Conservation (phyloP, 129 eudicot species). For the Arctium lappa region DNA sequence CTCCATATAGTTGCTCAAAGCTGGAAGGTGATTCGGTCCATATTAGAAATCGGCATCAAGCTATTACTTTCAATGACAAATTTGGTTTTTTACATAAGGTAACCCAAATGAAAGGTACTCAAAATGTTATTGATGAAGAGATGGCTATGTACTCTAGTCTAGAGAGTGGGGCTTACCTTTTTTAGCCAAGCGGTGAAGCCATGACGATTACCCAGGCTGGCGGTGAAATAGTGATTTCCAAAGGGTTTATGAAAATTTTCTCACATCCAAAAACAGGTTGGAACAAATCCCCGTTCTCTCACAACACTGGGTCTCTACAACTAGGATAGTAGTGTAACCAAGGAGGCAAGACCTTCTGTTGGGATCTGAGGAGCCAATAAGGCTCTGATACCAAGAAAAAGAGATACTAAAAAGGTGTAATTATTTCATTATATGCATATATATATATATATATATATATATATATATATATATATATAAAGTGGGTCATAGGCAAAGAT, state of each 20-base stretch:
- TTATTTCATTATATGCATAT: too few relatives aligned
- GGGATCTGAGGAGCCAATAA: too few relatives aligned
- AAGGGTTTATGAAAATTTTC: conserved; percentile 77
- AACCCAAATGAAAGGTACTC: conserved; percentile 40
- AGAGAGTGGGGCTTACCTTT: conserved; percentile 93
- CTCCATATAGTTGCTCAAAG: conserved; percentile 74
- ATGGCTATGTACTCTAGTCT: conserved; percentile 81
- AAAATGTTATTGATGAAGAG: conserved; percentile 64
- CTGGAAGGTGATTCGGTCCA: conserved; percentile 54
- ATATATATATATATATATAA: too few relatives aligned
- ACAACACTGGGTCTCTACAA: conserved; percentile 75
- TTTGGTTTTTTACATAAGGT: conserved; percentile 72
- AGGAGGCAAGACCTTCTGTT: too few relatives aligned
- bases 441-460: too few relatives aligned
- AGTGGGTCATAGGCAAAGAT: too few relatives aligned
- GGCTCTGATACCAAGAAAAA: too few relatives aligned
- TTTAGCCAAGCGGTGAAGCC: conserved; percentile 85
- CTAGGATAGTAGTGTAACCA: neutral
- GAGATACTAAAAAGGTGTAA: too few relatives aligned
- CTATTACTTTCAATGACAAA: conserved; percentile 51
- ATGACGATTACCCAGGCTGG: conserved; percentile 41
- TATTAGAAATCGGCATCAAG: conserved; percentile 61
- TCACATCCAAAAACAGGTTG: conserved; percentile 77
- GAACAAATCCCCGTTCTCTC: conserved; percentile 68
- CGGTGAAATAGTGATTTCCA: conserved; percentile 54